Base-by-base conservation (phyloP, 225 moss, liverwort and hornwort species). In the Thuidium tamariscinum region DNA sequence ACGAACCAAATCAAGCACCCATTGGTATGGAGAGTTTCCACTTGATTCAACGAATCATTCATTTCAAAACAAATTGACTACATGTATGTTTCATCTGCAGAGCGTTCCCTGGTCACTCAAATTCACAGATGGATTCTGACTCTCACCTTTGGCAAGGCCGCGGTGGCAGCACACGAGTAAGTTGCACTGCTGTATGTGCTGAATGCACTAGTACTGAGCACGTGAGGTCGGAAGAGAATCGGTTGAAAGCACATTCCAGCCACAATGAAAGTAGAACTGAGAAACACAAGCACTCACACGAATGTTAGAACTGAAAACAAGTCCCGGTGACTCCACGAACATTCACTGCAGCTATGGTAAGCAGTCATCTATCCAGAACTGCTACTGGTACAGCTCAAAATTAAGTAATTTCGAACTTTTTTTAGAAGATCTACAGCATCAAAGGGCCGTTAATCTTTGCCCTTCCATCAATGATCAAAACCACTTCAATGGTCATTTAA, bases 191-290 rank as follows among this genome's bases (percentile, higher is more conserved):
- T 85, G 52, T 73, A 59, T 41, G 55, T 63, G 64, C 80, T 44
- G 74, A 92, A 83, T 56, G 89, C 87, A 48, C 68, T 76, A 41
- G 89, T 91, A 56, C 62, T 89, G 49, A 99, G 89, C 66, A 74
- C 82, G 64, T 76, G 94, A 79, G 82, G 83, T 68, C 82, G 86
- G 85, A 97, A 99, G 82, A 94, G 82, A 51, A 95, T 95, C 13
- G 97, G 97, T 90, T 95, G 94, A 69, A 97, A 88, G 88, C 98
- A 99, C 77, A 88, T 87, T 71, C 94, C 92, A 80, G 87, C 90
- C 42, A 95, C 86, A 77, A 85, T 82, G 77, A 99, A 66, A 79
- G 93, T 94, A 72, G 94, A 93, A 85, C 98, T 98, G 95, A 88
- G 88, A 76, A 66, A 79, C 49, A 79, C 46, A 56, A 41, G 17